Conservation (phyloP, 352 stramenopile genomes). For the Elongisporangium anandrum region DNA sequence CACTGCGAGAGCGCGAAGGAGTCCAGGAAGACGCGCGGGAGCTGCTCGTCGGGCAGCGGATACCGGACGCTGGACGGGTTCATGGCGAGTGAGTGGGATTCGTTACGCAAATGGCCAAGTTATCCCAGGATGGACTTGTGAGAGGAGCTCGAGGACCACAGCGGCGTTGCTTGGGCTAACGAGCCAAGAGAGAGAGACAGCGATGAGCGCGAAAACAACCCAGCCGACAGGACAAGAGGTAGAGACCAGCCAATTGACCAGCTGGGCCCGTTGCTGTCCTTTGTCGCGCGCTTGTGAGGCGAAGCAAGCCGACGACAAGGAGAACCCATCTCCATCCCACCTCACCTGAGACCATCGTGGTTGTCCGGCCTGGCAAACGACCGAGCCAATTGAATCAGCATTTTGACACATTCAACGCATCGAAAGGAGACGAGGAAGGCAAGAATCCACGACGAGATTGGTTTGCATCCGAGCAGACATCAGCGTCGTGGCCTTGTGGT, state of each 20-base stretch:
- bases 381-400: too few relatives aligned
- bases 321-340: neutral
- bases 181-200: neutral
- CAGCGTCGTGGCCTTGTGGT: too few relatives aligned
- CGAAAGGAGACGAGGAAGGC: too few relatives aligned
- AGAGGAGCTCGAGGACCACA: too few relatives aligned
- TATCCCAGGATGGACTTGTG: neutral
- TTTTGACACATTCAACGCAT: too few relatives aligned
- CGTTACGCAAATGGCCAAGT: neutral
- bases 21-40: neutral
- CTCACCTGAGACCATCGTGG: neutral
- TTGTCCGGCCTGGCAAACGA: neutral
- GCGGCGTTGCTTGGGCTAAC: neutral
- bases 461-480: too few relatives aligned
- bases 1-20: neutral
- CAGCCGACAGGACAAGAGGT: neutral
- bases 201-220: neutral
- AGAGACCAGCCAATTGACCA: neutral
- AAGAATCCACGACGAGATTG: too few relatives aligned
- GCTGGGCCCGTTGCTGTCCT: neutral
- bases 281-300: neutral
- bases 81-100: neutral
- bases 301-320: neutral
- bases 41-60: neutral
- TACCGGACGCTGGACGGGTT: neutral